Evolutionary conservation across 371 early-diverging fungal species (phyloP), one percentile per base, ranked within the genome.

Genomic region (Lichtheimia hyalospora): DNA sequence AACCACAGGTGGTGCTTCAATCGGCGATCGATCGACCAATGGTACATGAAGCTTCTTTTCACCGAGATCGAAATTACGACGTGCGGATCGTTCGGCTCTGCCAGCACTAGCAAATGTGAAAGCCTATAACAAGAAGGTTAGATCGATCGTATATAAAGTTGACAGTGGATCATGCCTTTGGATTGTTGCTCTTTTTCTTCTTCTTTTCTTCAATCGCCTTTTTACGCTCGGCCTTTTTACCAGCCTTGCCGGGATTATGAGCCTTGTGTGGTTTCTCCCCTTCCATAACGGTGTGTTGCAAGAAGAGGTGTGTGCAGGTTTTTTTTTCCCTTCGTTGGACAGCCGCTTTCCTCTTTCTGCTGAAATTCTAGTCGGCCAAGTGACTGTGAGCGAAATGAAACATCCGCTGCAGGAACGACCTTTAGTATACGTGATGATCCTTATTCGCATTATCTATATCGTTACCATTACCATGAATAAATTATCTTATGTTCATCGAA

Each of bases 1-100:
- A 3, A 97, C 85, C 10, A 95, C 83, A 18, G 99, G 99, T 27
- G 98, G 95, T 40, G 96, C 85, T 54, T 90, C 93, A 56, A 88
- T 67, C 0, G 97, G 95, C 23, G 95, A 94, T 65, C 96, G 90
- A 81, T 98, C 97, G 41, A 96, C 93, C 61, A 94, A 73, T 12
- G 99, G 97, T 3, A 98, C 95, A 75, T 98, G 99, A 51, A 96
- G 88, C 64, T 89, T 92, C 64, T 92, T 94, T 79, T 98, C 92
- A 54, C 88, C 88, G 60, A 88, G 74, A 70, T 97, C 97, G 62
- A 86, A 68, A 68, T 94, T 96, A 58, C 98, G 84, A 59, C 92
- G 84, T 18, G 85, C 90, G 54, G 82, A 79, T 63, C 87, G 85
- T 58, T 93, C 92, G 1, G 94, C 91, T 68, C 81, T 87, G 46